Base-by-base conservation (phyloP, 371 early-diverging fungal species). In the Actinomortierella wolfii region DNA sequence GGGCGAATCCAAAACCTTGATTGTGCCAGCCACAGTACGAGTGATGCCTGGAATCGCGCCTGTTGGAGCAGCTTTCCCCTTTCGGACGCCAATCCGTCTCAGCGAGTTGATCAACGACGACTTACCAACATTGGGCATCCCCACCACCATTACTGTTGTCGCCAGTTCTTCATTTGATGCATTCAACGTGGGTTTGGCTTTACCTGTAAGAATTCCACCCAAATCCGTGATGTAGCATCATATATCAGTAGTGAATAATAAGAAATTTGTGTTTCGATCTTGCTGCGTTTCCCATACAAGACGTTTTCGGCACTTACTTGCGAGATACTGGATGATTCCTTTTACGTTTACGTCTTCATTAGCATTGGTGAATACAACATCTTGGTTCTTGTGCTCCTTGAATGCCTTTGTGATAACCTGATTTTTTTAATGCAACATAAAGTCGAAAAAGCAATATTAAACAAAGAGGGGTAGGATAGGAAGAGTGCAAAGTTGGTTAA, bases 81-180 rank as follows among this genome's bases (percentile, higher is more conserved):
- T 84, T 17, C 82, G 82, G 13, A 89, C 78, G 11, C 92, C 93
- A 21, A 87, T 78, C 42, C 88, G 73, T 41, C 98, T 76, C 55
- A 97, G 69, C 0, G 93, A 82, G 63, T 97, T 97, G 61, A 96
- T 92, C 49, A 97, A 58, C 17, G 96, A 89, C 0, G 95, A 94
- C 67, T 97, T 97, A 15, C 98, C 98, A 24, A 96, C 97, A 67
- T 97, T 97, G 1, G 98, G 98, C 88, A 96, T 90, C 4, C 97
- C 98, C 0, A 97, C 93, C 1, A 97, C 86, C 83, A 97, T 91
- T 34, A 94, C 79, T 1, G 80, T 88, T 1, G 73, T 71, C 0
- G 69, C 64, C 18, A 74, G 34, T 21, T 67, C 69, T 25, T 73
- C 67, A 14, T 67, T 63, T 1, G 74, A 57, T 17, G 74, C 74